A percentile compares a stretch with the other conserved stretches of the same genome.
phyloP scores from a whole-genome alignment of 768 basidiomycete genomes.

The Strobilomyces confusus region DNA sequence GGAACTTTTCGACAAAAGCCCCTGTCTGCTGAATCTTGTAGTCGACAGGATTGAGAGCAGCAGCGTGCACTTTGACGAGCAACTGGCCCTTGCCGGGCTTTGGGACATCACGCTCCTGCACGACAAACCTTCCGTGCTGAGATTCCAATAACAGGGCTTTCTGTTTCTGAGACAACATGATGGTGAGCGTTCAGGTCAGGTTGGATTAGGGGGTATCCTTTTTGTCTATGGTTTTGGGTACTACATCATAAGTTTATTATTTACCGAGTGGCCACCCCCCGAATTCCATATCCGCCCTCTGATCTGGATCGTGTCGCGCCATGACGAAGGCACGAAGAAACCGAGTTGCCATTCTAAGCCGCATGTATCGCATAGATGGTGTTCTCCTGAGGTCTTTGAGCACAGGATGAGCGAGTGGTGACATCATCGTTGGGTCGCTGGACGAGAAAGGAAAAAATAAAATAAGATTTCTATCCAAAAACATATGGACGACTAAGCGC shows the following conservation, averaged over 20 bases:
- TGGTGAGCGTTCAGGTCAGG: conserved; percentile 15
- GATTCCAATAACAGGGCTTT: conserved; percentile 28
- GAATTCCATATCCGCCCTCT: conserved; percentile 26
- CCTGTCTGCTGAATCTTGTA: conserved; percentile 36
- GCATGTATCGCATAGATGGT: conserved; percentile 30
- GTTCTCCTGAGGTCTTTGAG: conserved; percentile 27
- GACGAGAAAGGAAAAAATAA: conserved; percentile 15
- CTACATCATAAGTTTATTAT: conserved; percentile 20
- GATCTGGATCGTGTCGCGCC: conserved; percentile 29
- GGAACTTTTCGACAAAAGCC: conserved; percentile 32
- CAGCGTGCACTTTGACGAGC: conserved; percentile 38
- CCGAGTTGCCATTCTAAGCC: conserved; percentile 29
- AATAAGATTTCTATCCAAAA: conserved; percentile 25
- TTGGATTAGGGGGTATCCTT: neutral
- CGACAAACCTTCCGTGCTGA: conserved; percentile 27
- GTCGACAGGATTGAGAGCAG: conserved; percentile 46
- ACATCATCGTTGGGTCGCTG: conserved; percentile 22
- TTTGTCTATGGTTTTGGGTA: conserved; percentile 4
- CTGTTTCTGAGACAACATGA: conserved; percentile 26
- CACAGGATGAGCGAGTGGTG: conserved; percentile 14
- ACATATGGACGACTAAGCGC: conserved; percentile 15
- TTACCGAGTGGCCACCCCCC: conserved; percentile 30
- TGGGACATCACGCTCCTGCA: conserved; percentile 26
- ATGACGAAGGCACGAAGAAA: conserved; percentile 29
- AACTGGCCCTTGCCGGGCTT: conserved; percentile 38